phyloP scores from a whole-genome alignment of 202 grass and related monocot species.

The Tripidium arundinaceum region DNA sequence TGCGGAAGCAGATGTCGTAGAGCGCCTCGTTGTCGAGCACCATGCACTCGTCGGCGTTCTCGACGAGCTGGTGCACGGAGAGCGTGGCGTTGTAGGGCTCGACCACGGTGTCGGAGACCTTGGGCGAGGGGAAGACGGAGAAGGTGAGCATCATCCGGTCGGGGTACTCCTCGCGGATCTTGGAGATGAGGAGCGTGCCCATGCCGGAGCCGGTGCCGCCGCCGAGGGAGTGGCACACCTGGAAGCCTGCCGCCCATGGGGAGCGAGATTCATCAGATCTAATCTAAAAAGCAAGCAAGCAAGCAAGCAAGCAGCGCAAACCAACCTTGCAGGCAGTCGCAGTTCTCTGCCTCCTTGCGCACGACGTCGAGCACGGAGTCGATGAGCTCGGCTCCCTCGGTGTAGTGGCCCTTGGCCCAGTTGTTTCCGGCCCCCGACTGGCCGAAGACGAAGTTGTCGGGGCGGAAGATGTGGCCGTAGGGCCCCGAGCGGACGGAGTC shows the following conservation, averaged over 20 bases:
- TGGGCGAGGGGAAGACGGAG: slow-evolving; percentile 92
- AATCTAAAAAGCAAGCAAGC: no score
- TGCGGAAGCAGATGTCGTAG: slow-evolving; percentile 78
- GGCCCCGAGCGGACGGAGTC: slow-evolving; percentile 79
- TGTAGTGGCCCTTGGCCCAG: slow-evolving; percentile 95
- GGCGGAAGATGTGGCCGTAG: slow-evolving; percentile 84
- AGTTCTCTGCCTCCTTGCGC: slow-evolving; percentile 92
- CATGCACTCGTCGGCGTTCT: slow-evolving; percentile 96
- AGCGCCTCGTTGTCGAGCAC: slow-evolving; percentile 81
- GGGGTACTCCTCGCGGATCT: slow-evolving; percentile 92
- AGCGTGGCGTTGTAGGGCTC: slow-evolving; percentile 94
- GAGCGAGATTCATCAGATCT: no score
- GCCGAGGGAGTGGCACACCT: slow-evolving; percentile 87
- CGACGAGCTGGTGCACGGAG: slow-evolving; percentile 87
- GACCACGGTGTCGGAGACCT: slow-evolving; percentile 90
- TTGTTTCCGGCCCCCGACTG: slow-evolving; percentile 94
- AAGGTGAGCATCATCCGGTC: slow-evolving; percentile 96
- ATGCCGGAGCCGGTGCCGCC: slow-evolving; percentile 86
- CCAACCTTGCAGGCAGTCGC: slow-evolving; percentile 73
- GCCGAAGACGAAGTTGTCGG: slow-evolving; percentile 95
- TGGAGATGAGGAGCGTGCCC: slow-evolving; percentile 88
- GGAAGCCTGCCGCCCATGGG: no score
- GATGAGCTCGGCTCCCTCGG: slow-evolving; percentile 92
- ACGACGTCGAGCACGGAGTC: slow-evolving; percentile 85
- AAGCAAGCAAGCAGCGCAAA: no score